Conservation (phyloP, 2,329 filamentous ascomycete genomes). For the Arthrobotrys pseudoclavata region DNA sequence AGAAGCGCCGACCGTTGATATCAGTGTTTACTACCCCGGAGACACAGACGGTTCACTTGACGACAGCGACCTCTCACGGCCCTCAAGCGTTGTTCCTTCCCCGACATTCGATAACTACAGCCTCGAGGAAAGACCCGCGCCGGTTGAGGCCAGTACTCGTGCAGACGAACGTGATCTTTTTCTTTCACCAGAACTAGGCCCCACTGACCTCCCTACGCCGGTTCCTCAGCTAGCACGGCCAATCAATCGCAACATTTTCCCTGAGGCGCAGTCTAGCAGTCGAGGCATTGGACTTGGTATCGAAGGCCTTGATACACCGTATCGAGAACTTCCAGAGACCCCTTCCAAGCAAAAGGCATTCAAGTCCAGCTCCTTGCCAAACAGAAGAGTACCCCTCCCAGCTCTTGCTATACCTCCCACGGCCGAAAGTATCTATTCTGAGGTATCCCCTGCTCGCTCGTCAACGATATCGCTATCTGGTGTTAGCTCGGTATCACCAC, state of each 20-base stretch:
- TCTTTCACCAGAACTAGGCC: constrained; percentile 55
- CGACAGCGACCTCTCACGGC: constrained; percentile 41
- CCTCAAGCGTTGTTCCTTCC: constrained; percentile 33
- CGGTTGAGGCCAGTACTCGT: constrained; percentile 51
- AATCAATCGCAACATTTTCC: constrained; percentile 53
- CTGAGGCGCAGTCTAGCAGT: constrained; percentile 22
- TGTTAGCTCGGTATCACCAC: constrained; percentile 47
- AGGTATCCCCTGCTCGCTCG: constrained; percentile 47
- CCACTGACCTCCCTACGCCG: constrained; percentile 23
- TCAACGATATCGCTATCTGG: constrained; percentile 37
- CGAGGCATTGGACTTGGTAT: constrained; percentile 48
- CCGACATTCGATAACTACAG: constrained; percentile 42
- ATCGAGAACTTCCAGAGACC: background rate
- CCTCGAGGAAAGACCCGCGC: constrained; percentile 32
- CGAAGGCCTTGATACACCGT: constrained; percentile 27
- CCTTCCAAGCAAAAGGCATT: constrained; percentile 9
- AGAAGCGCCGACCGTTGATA: constrained; percentile 57
- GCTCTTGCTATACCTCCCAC: constrained; percentile 30
- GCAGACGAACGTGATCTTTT: constrained; percentile 54
- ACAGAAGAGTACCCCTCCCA: constrained; percentile 38
- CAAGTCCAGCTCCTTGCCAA: constrained; percentile 41
- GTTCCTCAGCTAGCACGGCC: constrained; percentile 4
- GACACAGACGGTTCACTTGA: constrained; percentile 46
- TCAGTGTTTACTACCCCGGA: constrained; percentile 56
- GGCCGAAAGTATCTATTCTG: constrained; percentile 23